Percentiles rank a stretch among this genome's conserved stretches.
phyloP scores from a whole-genome alignment of 164 flowering plant species.

The Piper betle region DNA sequence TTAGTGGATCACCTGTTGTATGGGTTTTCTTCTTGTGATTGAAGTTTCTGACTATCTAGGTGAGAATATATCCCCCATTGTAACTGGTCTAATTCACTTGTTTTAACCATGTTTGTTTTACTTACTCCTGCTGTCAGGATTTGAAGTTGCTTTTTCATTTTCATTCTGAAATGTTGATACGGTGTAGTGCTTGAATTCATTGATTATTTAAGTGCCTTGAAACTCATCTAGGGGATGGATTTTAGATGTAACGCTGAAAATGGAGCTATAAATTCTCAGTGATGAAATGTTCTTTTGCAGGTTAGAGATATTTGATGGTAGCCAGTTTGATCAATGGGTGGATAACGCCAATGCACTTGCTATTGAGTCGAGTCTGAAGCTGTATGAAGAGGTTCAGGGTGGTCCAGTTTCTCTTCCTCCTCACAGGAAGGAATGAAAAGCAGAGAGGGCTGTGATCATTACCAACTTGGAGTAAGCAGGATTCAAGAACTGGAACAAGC shows the following conservation, averaged over 20 bases:
- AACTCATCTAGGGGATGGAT: too few relatives aligned
- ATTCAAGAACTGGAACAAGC: conserved; percentile 68
- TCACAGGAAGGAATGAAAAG: conserved; percentile 76
- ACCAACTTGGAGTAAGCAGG: conserved; percentile 69
- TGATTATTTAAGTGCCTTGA: too few relatives aligned
- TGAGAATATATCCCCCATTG: not conserved
- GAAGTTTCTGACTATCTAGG: not conserved
- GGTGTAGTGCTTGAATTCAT: too few relatives aligned
- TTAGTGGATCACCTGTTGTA: too few relatives aligned
- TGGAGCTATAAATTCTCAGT: not conserved
- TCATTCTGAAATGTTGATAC: too few relatives aligned
- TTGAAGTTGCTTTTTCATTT: too few relatives aligned
- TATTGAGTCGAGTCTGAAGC: conserved; percentile 51
- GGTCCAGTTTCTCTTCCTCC: conserved; percentile 63
- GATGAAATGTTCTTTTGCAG: conserved; percentile 27
- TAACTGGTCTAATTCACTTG: not conserved
- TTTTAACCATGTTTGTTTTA: too few relatives aligned
- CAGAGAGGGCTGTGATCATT: conserved; percentile 48
- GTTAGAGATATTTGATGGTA: conserved; percentile 47
- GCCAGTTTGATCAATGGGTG: conserved; percentile 78
- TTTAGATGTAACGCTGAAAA: not conserved
- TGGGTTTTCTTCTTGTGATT: too few relatives aligned
- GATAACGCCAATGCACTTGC: conserved; percentile 57
- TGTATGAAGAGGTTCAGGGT: conserved; percentile 49
- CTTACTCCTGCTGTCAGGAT: too few relatives aligned